Evolutionary conservation across 2,329 filamentous ascomycete genomes (phyloP), one percentile per base, ranked within the genome.

Genomic region (Xylariaceae sp.): DNA sequence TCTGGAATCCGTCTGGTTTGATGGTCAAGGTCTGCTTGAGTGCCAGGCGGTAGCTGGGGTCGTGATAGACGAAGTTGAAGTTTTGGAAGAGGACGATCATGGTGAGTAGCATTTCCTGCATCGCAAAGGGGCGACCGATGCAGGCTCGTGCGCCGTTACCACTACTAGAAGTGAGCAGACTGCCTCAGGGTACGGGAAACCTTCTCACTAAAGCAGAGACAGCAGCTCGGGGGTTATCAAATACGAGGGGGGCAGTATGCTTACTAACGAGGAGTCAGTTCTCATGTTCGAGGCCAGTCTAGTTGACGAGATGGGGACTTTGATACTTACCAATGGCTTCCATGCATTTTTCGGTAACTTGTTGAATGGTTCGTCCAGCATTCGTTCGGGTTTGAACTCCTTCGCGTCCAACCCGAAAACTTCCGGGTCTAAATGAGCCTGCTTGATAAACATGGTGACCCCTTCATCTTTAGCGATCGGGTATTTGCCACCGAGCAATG

Each of bases 251-350:
- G n/a, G n/a, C n/a, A n/a, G n/a, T n/a, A n/a, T n/a, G n/a, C n/a
- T n/a, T n/a, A n/a, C n/a, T n/a, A n/a, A n/a, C n/a, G n/a, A n/a
- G n/a, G n/a, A n/a, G n/a, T n/a, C n/a, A n/a, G n/a, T n/a, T n/a
- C n/a, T n/a, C n/a, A n/a, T n/a, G n/a, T n/a, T n/a, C n/a, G n/a
- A n/a, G n/a, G n/a, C n/a, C n/a, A n/a, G n/a, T n/a, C n/a, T n/a
- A n/a, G n/a, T n/a, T n/a, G n/a, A n/a, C n/a, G n/a, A n/a, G n/a
- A n/a, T n/a, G n/a, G n/a, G n/a, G n/a, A n/a, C n/a, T n/a, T n/a
- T n/a, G n/a, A n/a, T n/a, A n/a, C n/a, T n/a, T n/a, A n/a, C n/a
- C 45, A 88, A 89, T 3, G 83, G 80, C 58, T 83, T 83, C 77
- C 75, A 82, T 19, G 69, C 68, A 34, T 74, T 75, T 11, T 68